Conservation (phyloP, 805 yeast genomes). For the Starmerella bombicola region DNA sequence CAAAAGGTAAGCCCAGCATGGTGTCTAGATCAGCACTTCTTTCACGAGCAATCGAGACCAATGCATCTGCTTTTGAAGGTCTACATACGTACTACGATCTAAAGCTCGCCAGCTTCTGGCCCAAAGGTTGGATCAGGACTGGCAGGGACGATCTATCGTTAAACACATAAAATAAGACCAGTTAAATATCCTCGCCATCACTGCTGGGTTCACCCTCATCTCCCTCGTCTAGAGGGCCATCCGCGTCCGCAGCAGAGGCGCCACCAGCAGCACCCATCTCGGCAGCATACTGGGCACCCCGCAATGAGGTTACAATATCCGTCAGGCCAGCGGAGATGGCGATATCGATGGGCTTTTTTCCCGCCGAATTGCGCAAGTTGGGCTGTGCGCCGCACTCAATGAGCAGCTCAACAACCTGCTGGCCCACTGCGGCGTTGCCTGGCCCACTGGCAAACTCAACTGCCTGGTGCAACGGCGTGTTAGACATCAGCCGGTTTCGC, state of each 20-base stretch:
- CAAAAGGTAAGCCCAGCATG: slow-evolving; percentile 10
- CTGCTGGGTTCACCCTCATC: slow-evolving; percentile 2
- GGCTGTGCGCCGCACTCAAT: slow-evolving; percentile 90
- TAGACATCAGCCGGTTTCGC: slow-evolving; percentile 52
- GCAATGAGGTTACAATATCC: slow-evolving; percentile 48
- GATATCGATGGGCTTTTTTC: slow-evolving; percentile 65
- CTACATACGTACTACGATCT: slow-evolving; percentile 7
- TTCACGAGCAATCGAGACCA: not conserved
- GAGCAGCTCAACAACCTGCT: slow-evolving; percentile 46
- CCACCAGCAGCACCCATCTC: slow-evolving; percentile 22
- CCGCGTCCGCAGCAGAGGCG: slow-evolving; percentile 17
- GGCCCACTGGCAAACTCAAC: slow-evolving; percentile 48
- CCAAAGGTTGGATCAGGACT: slow-evolving; percentile 20
- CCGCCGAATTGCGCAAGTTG: slow-evolving; percentile 38
- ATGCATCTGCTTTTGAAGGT: not conserved
- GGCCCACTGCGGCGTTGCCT: slow-evolving; percentile 77
- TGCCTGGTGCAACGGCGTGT: slow-evolving; percentile 82
- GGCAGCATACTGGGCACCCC: slow-evolving; percentile 56
- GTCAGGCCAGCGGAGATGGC: slow-evolving; percentile 37
- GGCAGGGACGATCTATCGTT: slow-evolving; percentile 8
- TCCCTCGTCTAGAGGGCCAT: slow-evolving; percentile 8
- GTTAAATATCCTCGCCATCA: not conserved
- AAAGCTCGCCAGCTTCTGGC: slow-evolving; percentile 12
- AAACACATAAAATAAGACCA: not conserved
- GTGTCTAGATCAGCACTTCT: slow-evolving; percentile 12